Conservation (phyloP, 805 yeast species). For the Torulaspora microellipsoides region DNA sequence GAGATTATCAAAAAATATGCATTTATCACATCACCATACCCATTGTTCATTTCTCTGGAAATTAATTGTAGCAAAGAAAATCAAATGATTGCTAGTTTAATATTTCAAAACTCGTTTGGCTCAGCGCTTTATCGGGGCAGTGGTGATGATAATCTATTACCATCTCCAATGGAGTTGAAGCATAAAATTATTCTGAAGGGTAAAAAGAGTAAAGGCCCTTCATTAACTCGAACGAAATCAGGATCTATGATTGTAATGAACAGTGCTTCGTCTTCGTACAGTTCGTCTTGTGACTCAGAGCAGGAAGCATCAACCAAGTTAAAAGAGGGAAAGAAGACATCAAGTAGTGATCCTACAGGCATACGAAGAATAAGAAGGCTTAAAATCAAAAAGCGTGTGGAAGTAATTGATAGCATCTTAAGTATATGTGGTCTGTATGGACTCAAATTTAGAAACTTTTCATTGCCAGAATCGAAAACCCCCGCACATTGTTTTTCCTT, state of each 20-base stretch:
- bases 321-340: constrained; percentile 5
- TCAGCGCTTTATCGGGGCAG: constrained; percentile 43
- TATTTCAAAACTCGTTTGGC: constrained; percentile 55
- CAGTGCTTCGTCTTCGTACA: constrained; percentile 30
- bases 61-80: constrained; percentile 67
- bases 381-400: constrained; percentile 23
- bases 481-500: constrained; percentile 81
- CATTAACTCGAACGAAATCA: constrained; percentile 3
- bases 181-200: constrained; percentile 74
- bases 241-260: constrained; percentile 10
- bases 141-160: constrained; percentile 38
- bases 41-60: constrained; percentile 82
- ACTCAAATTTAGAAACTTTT: constrained; percentile 70
- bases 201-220: constrained; percentile 44
- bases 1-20: constrained; percentile 77
- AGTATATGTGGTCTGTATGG: constrained; percentile 50
- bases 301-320: constrained; percentile 18
- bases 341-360: constrained; percentile 5
- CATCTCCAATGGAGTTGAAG: constrained; percentile 69
- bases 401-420: constrained; percentile 23
- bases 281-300: constrained; percentile 34
- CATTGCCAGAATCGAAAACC: constrained; percentile 80
- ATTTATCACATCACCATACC: constrained; percentile 80
- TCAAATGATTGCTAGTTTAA: constrained; percentile 55
- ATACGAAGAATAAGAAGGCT: constrained; percentile 33